Percentiles rank a stretch among this genome's conserved stretches.
Conservation (phyloP, 352 stramenopile species). For the Phytophthora citrophthora region DNA sequence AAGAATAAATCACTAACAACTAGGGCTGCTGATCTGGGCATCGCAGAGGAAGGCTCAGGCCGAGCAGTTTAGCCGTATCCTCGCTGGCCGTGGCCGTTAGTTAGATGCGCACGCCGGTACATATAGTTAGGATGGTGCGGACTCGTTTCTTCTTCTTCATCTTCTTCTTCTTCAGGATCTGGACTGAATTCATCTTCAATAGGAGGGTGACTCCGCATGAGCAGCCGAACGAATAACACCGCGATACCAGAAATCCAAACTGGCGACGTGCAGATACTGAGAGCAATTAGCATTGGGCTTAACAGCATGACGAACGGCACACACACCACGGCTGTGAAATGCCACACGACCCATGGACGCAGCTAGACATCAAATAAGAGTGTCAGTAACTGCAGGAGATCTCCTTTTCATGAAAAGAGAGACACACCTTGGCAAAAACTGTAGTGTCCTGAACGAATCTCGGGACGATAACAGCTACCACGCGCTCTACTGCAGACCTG, state of each 20-base stretch:
- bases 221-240: conserved; percentile 60
- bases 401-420: neutral
- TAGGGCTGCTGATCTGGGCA: conserved; percentile 8
- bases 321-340: conserved; percentile 69
- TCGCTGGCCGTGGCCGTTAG: conserved; percentile 33
- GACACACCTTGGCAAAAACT: conserved; percentile 49
- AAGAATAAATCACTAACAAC: conserved; percentile 43
- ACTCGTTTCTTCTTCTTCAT: conserved; percentile 47
- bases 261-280: conserved; percentile 78
- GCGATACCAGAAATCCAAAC: conserved; percentile 71
- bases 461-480: conserved; percentile 49
- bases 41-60: neutral
- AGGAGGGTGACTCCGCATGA: conserved; percentile 38
- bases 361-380: conserved; percentile 32
- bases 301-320: conserved; percentile 76
- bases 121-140: conserved; percentile 55
- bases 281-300: conserved; percentile 79
- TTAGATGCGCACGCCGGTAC: conserved; percentile 51
- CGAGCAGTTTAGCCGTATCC: conserved; percentile 26
- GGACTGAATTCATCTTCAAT: conserved; percentile 54
- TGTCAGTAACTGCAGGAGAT: conserved; percentile 5
- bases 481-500: conserved; percentile 35
- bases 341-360: conserved; percentile 67
- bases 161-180: conserved; percentile 44
- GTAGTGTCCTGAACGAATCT: conserved; percentile 41